Conservation (phyloP, 768 basidiomycete genomes). For the Tulasnella sp. region DNA sequence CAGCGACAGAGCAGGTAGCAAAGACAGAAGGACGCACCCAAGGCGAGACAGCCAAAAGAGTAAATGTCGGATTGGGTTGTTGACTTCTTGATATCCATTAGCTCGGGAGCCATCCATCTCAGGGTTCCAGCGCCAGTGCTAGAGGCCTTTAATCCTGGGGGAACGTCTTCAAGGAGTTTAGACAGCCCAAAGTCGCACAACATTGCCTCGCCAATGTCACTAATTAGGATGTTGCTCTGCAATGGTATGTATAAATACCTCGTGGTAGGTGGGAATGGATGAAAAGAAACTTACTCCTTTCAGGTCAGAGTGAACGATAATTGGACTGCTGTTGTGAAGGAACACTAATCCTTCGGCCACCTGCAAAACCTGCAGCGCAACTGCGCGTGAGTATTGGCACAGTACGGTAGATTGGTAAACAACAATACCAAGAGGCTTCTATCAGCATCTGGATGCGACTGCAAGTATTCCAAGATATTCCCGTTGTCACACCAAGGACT, state of each 20-base stretch:
- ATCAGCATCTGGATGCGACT: background rate
- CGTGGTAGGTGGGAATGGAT: background rate
- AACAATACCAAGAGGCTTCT: background rate
- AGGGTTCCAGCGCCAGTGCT: background rate
- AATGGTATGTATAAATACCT: background rate
- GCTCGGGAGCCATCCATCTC: background rate
- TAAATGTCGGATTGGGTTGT: conserved; percentile 4
- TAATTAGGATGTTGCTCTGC: conserved; percentile 5
- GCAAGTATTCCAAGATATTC: conserved; percentile 3
- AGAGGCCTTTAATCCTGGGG: background rate
- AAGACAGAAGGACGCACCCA: background rate
- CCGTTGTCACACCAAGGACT: conserved; percentile 10
- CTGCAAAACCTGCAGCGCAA: conserved; percentile 10
- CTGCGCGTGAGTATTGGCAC: background rate
- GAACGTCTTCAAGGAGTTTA: conserved; percentile 3
- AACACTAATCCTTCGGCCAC: conserved; percentile 17
- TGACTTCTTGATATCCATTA: background rate
- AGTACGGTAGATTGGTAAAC: background rate
- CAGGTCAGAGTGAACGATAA: conserved; percentile 19
- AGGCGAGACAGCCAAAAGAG: background rate
- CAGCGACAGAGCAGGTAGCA: background rate
- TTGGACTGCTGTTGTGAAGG: conserved; percentile 15
- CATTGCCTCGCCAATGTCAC: background rate
- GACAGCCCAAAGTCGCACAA: conserved; percentile 12
- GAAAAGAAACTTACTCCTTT: conserved; percentile 19